These are phyloP conservation scores for Colletotrichum salicis DNA, from an alignment of 2,329 filamentous ascomycete genomes.

Conservation along the genomic window DNA sequence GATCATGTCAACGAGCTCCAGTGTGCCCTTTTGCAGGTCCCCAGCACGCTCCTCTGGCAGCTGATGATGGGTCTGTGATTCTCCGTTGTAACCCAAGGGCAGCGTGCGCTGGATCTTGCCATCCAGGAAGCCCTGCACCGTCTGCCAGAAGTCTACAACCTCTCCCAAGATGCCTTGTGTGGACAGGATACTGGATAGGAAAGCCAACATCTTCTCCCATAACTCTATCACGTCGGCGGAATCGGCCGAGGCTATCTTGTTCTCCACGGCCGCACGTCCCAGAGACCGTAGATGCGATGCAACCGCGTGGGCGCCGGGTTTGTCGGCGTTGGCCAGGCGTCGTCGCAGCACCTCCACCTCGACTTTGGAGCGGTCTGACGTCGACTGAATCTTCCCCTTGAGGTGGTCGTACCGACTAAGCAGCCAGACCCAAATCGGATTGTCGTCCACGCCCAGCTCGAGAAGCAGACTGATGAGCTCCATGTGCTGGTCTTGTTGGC, in stretches of 20 bases:
- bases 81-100: conserved; percentile 82
- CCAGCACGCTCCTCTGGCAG: conserved; percentile 76
- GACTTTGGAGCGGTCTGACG: conserved; percentile 86
- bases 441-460: conserved; percentile 95
- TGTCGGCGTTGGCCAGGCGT: conserved; percentile 78
- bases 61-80: conserved; percentile 83
- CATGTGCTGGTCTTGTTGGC: conserved; percentile 83
- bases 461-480: conserved; percentile 88
- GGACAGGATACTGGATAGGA: conserved; percentile 79
- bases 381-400: conserved; percentile 83
- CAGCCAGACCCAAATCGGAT: conserved; percentile 96
- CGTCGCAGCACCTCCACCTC: conserved; percentile 93
- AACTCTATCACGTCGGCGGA: conserved; percentile 84
- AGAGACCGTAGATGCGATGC: conserved; percentile 82
- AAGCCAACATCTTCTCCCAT: conserved; percentile 88
- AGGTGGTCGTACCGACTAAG: conserved; percentile 89
- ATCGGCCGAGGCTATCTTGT: conserved; percentile 75
- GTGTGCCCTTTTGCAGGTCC: conserved; percentile 79
- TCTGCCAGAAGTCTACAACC: conserved; percentile 93
- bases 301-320: conserved; percentile 74
- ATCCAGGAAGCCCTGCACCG: conserved; percentile 87
- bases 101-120: conserved; percentile 84
- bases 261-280: conserved; percentile 72
- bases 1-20: conserved; percentile 86
- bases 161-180: conserved; percentile 86